Base-by-base conservation (phyloP, 805 yeast genomes). In the Komagataella pseudopastoris region DNA sequence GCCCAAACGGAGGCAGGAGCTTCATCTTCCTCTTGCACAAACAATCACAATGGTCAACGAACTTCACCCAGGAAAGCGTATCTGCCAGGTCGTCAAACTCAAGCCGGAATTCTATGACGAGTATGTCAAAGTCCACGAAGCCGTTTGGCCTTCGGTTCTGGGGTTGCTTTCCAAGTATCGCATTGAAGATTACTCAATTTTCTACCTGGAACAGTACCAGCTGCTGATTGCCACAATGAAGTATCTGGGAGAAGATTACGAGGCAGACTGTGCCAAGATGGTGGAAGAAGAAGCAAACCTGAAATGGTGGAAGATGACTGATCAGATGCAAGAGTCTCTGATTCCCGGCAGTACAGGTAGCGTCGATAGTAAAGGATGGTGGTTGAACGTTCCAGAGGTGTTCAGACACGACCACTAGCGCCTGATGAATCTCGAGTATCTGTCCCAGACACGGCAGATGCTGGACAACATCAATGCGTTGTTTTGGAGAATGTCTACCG, bases 251-350 rank as follows among this genome's bases (percentile, higher is more conserved):
- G 65, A 67, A 47, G 59, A 70, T 52, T 66, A 70, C 68, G 70
- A 56, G 23, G 54, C 54, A 43, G 74, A 70, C 51, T 52, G 63
- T 1, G 66, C 63, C 50, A 57, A 56, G 6, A 67, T 67, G 57
- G 54, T 70, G 48, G 49, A 52, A 6, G 71, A 70, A 47, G 65
- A 63, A 23, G 71, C 63, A 2, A 70, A 70, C 55, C 63, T 61
- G 47, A 62, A 66, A 44, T 70, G 74, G 74, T 70, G 74, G 74
- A 55, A 54, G 47, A 57, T 65, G 60, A 68, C 72, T 10, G 74
- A 70, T 53, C 56, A 55, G 16, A 65, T 70, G 71, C 74, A 70
- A 56, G 67, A 64, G 51, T 60, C 70, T 4, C 52, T 70, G 51
- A 62, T 67, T 30, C 67, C 63, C 36, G 72, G 70, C 1, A 59